Conservation (phyloP, 768 basidiomycete genomes). For the Pulveroboletus sp. region DNA sequence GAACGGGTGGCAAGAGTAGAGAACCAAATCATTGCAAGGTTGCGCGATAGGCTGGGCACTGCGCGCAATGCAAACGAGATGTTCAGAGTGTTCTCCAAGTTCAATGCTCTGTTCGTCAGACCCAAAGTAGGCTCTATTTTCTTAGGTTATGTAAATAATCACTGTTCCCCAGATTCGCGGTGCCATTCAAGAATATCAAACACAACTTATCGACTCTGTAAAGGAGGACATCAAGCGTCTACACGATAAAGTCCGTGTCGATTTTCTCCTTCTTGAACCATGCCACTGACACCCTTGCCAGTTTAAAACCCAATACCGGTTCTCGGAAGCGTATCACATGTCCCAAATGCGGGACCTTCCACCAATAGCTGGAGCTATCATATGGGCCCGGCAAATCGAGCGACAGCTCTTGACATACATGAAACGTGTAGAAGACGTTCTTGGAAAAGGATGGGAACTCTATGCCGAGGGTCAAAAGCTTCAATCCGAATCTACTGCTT, state of each 20-base stretch:
- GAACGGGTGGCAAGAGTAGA: conserved; percentile 96
- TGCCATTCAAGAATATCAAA: conserved; percentile 99
- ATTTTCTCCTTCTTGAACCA: background rate
- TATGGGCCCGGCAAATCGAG: conserved; percentile 99
- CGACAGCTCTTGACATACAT: conserved; percentile 94
- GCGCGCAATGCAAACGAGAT: conserved; percentile 98
- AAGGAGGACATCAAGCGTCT: conserved; percentile 96
- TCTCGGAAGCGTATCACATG: conserved; percentile 96
- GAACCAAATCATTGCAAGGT: conserved; percentile 93
- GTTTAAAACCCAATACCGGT: conserved; percentile 96
- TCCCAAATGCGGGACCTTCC: conserved; percentile 97
- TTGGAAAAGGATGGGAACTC: conserved; percentile 97
- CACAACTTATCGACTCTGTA: conserved; percentile 96
- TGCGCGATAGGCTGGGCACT: conserved; percentile 88
- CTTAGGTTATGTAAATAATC: background rate
- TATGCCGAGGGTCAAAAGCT: conserved; percentile 99
- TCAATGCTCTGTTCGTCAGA: conserved; percentile 93
- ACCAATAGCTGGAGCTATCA: conserved; percentile 96
- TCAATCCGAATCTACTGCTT: conserved; percentile 84
- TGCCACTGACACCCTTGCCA: conserved; percentile 24
- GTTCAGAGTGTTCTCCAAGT: conserved; percentile 98
- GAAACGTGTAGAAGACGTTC: conserved; percentile 98
- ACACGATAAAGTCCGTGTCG: conserved; percentile 71
- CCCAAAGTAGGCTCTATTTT: conserved; percentile 63
- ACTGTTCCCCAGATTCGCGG: conserved; percentile 69